Percentiles rank a stretch among this genome's conserved stretches.
Evolutionary conservation across 441 rosid genomes (phyloP).

Genomic region (Flueggea neowawraea): DNA sequence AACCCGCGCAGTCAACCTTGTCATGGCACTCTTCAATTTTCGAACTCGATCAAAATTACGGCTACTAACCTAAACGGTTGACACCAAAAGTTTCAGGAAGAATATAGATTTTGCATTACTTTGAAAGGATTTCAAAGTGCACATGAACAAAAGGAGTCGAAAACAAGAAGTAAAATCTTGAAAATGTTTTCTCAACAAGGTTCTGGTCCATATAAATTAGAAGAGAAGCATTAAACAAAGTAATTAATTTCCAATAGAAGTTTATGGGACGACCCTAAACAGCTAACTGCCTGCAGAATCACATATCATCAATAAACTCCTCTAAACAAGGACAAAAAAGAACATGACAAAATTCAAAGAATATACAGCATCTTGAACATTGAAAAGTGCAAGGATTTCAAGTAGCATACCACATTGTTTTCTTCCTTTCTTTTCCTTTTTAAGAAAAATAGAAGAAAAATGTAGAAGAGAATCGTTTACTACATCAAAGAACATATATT

Average conservation of each 20-base stretch:
- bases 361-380: no score
- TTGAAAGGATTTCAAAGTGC: neutral
- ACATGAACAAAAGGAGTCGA: no score
- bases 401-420: neutral
- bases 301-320: neutral
- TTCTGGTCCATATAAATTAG: no score
- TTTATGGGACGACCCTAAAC: neutral
- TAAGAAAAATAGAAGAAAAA: neutral
- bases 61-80: conserved; percentile 75
- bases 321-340: neutral
- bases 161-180: neutral
- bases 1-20: conserved; percentile 90
- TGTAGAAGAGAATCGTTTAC: neutral
- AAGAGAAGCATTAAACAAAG: neutral
- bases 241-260: neutral
- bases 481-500: neutral
- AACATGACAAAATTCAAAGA: neutral
- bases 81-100: neutral
- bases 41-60: conserved; percentile 97
- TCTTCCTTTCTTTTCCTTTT: neutral
- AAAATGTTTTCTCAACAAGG: neutral
- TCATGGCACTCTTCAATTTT: conserved; percentile 96
- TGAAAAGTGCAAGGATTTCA: no score
- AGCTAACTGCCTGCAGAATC: neutral
- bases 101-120: neutral